Evolutionary conservation across 2,329 filamentous ascomycete genomes (phyloP), one percentile per base, ranked within the genome.

Genomic region (Epichloe elymi): DNA sequence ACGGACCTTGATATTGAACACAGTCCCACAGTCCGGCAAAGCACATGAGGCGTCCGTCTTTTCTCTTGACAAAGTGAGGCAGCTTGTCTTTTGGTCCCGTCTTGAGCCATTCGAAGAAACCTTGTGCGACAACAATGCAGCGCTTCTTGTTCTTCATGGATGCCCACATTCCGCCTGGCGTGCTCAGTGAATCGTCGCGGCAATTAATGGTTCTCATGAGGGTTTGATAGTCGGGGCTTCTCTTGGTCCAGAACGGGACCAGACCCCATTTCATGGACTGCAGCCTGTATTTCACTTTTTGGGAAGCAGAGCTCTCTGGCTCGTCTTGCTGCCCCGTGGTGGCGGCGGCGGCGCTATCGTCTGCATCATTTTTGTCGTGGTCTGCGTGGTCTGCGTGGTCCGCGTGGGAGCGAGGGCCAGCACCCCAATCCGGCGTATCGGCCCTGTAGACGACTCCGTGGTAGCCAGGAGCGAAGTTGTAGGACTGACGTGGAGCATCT

Each of bases 201-300:
- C 91, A 97, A 68, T 98, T 97, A 67, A 97, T 97, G 0, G 89
- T 95, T 62, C 85, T 88, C 74, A 95, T 76, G 65, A 88, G 74
- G 1, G 82, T 81, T 26, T 78, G 75, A 60, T 93, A 91, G 61
- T 88, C 82, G 0, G 88, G 87, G 49, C 82, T 82, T 12, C 84
- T 77, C 69, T 91, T 95, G 3, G 87, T 94, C 91, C 91, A 97
- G 66, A 85, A 95, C 0, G 93, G 91, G 14, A 97, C 75, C 6
- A 98, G 75, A 0, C 91, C 93, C 93, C 93, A 98, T 75, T 88
- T 91, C 86, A 97, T 97, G 2, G 82, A 76, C 64, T 96, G 89
- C 8, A 98, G 72, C 65, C 86, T 91, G 70, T 94, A 95, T 57
- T 70, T 80, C 10, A 74, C 74, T 17, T 38, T 14, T 10, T n/a